Evolutionary conservation across 2,329 filamentous ascomycete species (phyloP), one percentile per base, ranked within the genome.

Genomic region (Exophiala bonariae): DNA sequence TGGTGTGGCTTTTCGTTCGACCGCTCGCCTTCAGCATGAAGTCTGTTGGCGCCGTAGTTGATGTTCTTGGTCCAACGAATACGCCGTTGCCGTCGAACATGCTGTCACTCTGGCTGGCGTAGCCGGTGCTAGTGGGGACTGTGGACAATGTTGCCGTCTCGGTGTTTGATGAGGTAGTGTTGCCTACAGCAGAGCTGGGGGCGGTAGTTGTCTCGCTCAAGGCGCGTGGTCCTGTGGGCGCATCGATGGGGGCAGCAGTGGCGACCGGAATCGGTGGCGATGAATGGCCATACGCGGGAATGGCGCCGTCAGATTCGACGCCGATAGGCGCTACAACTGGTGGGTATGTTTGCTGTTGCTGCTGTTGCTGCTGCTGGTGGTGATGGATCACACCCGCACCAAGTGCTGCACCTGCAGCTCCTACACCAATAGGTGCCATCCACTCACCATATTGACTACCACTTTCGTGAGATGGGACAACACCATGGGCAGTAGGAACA

Each of bases 371-470:
- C n/a, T 56, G 11, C 7, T 56, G 28, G 36, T 59, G 54, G 18
- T 50, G 44, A 36, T 53, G 47, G 28, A 52, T 44, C 7, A 41
- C 54, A 34, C 54, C 52, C 41, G 63, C 56, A 20, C 59, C 56
- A 30, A 55, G 41, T 28, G 41, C 48, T 20, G 47, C 49, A 28
- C 50, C 59, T 48, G 49, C 52, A 19, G 40, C 45, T 14, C 47
- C 55, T 22, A 68, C 72, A 34, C 71, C 71, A 23, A 69, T 66
- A 10, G 75, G 75, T 17, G 69, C 73, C 66, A 81, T 74, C 78
- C 78, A 82, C 22, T 76, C 69, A 13, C 74, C 74, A 47, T 79
- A 76, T 41, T 70, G 66, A 52, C 69, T 76, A 49, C 18, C 47
- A 48, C 52, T 42, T 54, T 53, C 54, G 49, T 32, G 45, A 22